Evolutionary conservation across 208 protist genomes (phyloP), one percentile per base, ranked within the genome.

Genomic region (Leishmania lainsoni): DNA sequence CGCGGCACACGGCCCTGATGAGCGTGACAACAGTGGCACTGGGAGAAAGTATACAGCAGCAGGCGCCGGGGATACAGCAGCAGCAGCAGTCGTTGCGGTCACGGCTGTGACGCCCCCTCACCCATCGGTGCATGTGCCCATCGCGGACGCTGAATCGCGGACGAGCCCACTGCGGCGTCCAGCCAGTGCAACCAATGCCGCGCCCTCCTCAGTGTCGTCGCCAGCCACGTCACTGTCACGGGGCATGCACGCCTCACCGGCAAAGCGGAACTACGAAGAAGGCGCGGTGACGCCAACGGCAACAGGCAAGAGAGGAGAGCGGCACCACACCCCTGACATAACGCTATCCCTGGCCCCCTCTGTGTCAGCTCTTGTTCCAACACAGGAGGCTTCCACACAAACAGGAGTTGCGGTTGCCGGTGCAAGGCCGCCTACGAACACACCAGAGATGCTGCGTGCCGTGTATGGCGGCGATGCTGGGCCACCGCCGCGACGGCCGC

Each of bases 391-490:
- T 42, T 16, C 39, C 32, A 29, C 22, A 49, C 68, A 20, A 49
- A 16, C 39, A 76, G 72, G 22, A 35, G 52, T n/a, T 10, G 56
- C 35, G 58, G 58, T 14, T 12, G 75, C 59, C 56, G 17, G 52
- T 12, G n/a, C 75, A 9, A 16, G 20, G 10, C 48, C 75, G 20
- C 14, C 35, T 39, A 69, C 26, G 9, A 83, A 74, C 73, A 63
- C 26, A 26, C 8, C 51, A 48, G 48, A 49, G 54, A 42, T 74
- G 22, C 68, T 84, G 56, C 80, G 80, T 29, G n/a, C 66, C 45
- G 80, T 84, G 39, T 84, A 84, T 56, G 63, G 66, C 52, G 52
- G 69, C 22, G 22, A 72, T 35, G 42, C 58, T 39, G 51, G 16
- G 2, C 14, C 72, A 56, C 69, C 39, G 56, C 52, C 69, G 17